Conservation (phyloP, 169 alveolate species). For the Eimeria acervulina region DNA sequence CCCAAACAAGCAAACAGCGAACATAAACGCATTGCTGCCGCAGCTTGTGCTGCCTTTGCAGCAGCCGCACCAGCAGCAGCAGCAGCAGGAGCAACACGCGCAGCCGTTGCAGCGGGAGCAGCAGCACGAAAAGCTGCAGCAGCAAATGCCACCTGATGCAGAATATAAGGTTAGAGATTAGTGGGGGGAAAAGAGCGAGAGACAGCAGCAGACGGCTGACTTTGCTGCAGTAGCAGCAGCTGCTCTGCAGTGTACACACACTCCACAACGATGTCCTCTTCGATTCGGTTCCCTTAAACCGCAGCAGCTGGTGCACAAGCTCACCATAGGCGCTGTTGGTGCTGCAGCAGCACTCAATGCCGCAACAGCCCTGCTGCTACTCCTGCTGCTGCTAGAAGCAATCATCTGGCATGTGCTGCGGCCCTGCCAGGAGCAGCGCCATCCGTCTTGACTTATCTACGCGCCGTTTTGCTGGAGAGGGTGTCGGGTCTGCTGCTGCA, state of each 20-base stretch:
- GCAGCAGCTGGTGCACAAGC: neutral
- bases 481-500: neutral
- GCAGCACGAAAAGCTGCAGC: too few species aligned
- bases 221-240: neutral
- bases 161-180: too few species aligned
- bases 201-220: neutral
- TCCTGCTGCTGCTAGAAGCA: constrained; percentile 41
- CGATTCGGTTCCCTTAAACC: neutral
- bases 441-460: neutral
- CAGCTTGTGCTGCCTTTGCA: too few species aligned
- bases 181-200: too few species aligned
- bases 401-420: constrained; percentile 22
- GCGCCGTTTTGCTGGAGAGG: neutral
- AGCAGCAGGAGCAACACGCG: too few species aligned
- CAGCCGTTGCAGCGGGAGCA: too few species aligned
- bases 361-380: constrained; percentile 2
- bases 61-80: too few species aligned
- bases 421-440: constrained; percentile 28
- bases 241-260: neutral
- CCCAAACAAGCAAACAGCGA: too few species aligned
- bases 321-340: neutral
- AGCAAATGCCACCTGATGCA: too few species aligned
- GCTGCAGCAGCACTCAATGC: neutral
- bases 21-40: too few species aligned
- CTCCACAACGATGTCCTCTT: too few species aligned